Evolutionary conservation across 2,329 filamentous ascomycete species (phyloP), one percentile per base, ranked within the genome.

Genomic region (Diaporthe capsici): DNA sequence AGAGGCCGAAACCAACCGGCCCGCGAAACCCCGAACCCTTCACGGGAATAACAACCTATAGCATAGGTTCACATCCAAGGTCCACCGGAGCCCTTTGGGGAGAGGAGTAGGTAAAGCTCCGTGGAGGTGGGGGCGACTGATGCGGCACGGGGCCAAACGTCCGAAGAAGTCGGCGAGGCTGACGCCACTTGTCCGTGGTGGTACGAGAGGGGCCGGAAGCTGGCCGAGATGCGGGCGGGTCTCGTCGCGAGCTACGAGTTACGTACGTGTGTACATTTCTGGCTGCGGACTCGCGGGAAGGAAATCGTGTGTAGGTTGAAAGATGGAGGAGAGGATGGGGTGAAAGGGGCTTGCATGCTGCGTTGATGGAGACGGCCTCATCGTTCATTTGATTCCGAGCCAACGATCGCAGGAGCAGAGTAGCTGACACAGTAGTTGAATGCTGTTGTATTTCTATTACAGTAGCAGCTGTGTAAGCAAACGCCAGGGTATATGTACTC

Each of bases 401-500:
- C 31, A 3, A 17, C 12, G 9, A 15, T 42, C 7, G 9, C 31
- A 25, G 13, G 34, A 39, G 13, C 8, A 22, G 8, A 20, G 51
- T 13, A 51, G 31, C 28, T 22, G 13, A 25, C 8, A 22, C 4
- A 20, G 37, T 13, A 51, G 22, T 68, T 22, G 13, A 25, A 12
- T 25, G 12, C 6, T 68, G 31, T 34, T 51, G 22, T 34, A n/a
- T 49, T 28, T 25, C 15, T 4, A 7, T 20, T 17, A 42, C 34
- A 42, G 31, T 5, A 55, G 49, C 8, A 28, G 34, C 13, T 28
- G 15, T 42, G 10, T n/a, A 28, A 37, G 22, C 2, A 34, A 42
- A 42, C 15, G 28, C 34, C n/a, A 20, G 47, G 47, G 49, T 70
- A 70, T 70, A 70, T 42, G 28, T 20, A n/a, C n/a, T 37, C 47